Evolutionary conservation across 1,284 basidiomycete genomes (phyloP).

Genomic region (Heterobasidion annosum): DNA sequence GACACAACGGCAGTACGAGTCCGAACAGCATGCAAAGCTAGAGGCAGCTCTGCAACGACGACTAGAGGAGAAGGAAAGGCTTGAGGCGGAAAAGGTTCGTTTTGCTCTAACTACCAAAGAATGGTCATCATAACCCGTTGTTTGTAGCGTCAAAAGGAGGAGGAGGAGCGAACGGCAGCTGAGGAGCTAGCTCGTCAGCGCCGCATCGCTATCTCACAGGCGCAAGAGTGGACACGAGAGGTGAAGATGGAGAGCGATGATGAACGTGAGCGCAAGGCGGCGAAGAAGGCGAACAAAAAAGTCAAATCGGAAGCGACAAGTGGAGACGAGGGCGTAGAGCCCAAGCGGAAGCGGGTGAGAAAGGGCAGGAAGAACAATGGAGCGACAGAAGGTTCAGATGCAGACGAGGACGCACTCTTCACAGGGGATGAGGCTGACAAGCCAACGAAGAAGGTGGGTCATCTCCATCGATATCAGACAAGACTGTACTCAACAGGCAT

Average conservation of each 20-base stretch:
- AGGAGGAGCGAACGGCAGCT: slow-evolving; percentile 43
- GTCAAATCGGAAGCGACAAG: slow-evolving; percentile 36
- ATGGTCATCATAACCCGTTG: neutral
- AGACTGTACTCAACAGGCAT: slow-evolving; percentile 4
- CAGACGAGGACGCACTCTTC: slow-evolving; percentile 52
- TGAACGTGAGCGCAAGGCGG: slow-evolving; percentile 58
- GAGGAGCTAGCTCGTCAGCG: slow-evolving; percentile 56
- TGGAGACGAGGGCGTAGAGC: slow-evolving; percentile 33
- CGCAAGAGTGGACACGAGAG: slow-evolving; percentile 64
- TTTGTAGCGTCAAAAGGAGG: slow-evolving; percentile 42
- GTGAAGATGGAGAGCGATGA: slow-evolving; percentile 66
- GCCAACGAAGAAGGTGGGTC: slow-evolving; percentile 56
- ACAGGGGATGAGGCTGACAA: slow-evolving; percentile 53
- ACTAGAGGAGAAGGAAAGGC: slow-evolving; percentile 55
- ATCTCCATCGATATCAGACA: neutral
- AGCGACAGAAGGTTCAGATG: slow-evolving; percentile 22
- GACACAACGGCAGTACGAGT: slow-evolving; percentile 69
- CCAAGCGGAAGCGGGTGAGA: slow-evolving; percentile 43
- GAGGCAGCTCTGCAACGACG: slow-evolving; percentile 65
- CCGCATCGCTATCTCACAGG: slow-evolving; percentile 69
- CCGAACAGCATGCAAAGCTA: slow-evolving; percentile 61
- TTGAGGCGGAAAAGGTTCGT: slow-evolving; percentile 51
- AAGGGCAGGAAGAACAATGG: slow-evolving; percentile 20
- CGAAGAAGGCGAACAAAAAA: slow-evolving; percentile 43
- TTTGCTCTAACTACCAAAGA: neutral